These are phyloP conservation scores for Syzygium aromaticum DNA, from an alignment of 345 rosid species.

Conservation along the genomic window DNA sequence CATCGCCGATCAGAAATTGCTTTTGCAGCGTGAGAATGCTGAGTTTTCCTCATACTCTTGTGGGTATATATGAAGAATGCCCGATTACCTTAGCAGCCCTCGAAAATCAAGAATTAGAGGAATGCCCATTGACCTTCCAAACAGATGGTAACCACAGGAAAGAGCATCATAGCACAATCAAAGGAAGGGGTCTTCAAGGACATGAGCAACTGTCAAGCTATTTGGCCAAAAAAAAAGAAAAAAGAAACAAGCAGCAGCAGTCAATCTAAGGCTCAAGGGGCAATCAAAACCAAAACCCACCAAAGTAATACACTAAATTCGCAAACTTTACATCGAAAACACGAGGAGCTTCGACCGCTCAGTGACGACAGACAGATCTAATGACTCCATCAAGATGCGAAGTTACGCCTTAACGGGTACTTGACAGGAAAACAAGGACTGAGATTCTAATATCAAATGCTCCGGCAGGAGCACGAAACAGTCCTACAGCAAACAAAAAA, in stretches of 20 bases:
- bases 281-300: neutral
- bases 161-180: neutral
- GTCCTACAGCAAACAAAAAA: neutral
- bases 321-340: neutral
- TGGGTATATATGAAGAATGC: neutral
- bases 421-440: neutral
- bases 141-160: neutral
- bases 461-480: neutral
- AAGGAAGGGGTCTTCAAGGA: neutral
- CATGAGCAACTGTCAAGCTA: neutral
- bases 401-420: neutral
- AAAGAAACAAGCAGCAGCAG: neutral
- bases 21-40: slow-evolving; percentile 53
- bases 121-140: neutral
- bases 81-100: neutral
- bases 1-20: slow-evolving; percentile 70
- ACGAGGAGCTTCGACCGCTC: neutral
- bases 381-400: neutral
- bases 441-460: neutral
- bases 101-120: neutral
- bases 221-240: neutral
- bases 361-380: neutral
- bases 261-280: neutral
- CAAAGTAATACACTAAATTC: neutral
- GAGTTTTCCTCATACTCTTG: slow-evolving; percentile 43